phyloP scores from a whole-genome alignment of 495 filamentous ascomycete species.

The Sordaria brevicollis region DNA sequence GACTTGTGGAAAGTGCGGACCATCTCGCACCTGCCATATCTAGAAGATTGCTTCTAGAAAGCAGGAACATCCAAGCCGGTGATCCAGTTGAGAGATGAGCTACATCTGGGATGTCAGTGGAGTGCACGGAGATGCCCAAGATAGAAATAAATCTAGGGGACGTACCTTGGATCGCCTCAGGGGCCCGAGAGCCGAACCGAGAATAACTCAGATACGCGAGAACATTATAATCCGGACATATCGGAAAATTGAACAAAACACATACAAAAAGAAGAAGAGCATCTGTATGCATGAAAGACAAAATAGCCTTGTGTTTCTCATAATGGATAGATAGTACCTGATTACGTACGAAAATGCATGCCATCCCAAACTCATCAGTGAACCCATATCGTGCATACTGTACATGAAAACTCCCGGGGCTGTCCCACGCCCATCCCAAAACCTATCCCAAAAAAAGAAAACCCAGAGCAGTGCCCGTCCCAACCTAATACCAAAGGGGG shows the following conservation, averaged over 20 bases:
- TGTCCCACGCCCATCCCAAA: conserved; percentile 13
- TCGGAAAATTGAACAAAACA: not conserved
- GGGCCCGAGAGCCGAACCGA: not conserved
- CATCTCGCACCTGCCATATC: not conserved
- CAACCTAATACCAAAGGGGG: conserved; percentile 4
- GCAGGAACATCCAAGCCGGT: not conserved
- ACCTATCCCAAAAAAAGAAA: conserved; percentile 15
- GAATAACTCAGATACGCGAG: not conserved
- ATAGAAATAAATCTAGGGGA: not conserved
- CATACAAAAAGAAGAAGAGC: not conserved
- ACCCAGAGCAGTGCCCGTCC: conserved; percentile 8
- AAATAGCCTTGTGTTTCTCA: conserved; percentile 2
- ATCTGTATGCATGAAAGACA: not conserved
- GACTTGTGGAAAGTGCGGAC: not conserved
- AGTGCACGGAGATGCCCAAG: not conserved
- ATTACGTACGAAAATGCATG: conserved; percentile 14
- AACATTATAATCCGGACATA: not conserved
- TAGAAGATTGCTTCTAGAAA: not conserved
- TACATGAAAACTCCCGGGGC: conserved; percentile 26
- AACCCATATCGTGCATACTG: conserved; percentile 27
- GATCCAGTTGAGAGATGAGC: not conserved
- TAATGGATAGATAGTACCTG: conserved; percentile 4
- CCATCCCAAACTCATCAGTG: conserved; percentile 7
- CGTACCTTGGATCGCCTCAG: not conserved
- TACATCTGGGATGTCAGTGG: not conserved